Evolutionary conservation across 441 rosid species (phyloP).

Genomic region (Dalechampia spathulata): DNA sequence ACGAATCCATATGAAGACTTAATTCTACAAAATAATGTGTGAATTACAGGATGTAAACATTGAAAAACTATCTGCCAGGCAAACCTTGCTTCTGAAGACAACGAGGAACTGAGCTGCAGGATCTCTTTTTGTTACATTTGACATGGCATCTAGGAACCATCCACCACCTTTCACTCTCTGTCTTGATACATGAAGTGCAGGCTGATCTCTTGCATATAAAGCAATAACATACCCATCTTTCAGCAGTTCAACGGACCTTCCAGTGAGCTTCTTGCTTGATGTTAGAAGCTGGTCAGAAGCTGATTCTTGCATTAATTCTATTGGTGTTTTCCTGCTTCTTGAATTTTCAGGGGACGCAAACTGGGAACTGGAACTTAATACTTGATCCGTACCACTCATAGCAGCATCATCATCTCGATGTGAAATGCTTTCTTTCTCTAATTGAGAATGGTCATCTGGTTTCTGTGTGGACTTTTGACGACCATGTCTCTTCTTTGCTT

Average conservation of each 20-base stretch:
- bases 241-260: constrained; percentile 49
- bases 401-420: constrained; percentile 75
- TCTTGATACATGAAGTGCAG: constrained; percentile 75
- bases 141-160: constrained; percentile 85
- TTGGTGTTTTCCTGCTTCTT: constrained; percentile 75
- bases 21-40: constrained; percentile 3
- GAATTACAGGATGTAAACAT: constrained; percentile 1
- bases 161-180: constrained; percentile 97
- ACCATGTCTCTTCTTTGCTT: constrained; percentile 88
- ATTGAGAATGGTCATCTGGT: constrained; percentile 44
- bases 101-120: constrained; percentile 97
- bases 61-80: constrained; percentile 5
- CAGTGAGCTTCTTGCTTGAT: constrained; percentile 46
- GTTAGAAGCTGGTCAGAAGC: constrained; percentile 39
- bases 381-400: constrained; percentile 85
- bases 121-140: constrained; percentile 87
- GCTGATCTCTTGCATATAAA: constrained; percentile 64
- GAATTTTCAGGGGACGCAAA: constrained; percentile 79
- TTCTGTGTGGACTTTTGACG: constrained; percentile 59
- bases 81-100: constrained; percentile 79
- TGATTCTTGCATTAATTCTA: constrained; percentile 53
- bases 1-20: constrained; percentile 9
- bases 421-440: constrained; percentile 67
- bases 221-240: constrained; percentile 92
- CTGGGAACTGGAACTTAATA: constrained; percentile 67